phyloP scores from a whole-genome alignment of 2,329 filamentous ascomycete species.

The Neonectria sp. region DNA sequence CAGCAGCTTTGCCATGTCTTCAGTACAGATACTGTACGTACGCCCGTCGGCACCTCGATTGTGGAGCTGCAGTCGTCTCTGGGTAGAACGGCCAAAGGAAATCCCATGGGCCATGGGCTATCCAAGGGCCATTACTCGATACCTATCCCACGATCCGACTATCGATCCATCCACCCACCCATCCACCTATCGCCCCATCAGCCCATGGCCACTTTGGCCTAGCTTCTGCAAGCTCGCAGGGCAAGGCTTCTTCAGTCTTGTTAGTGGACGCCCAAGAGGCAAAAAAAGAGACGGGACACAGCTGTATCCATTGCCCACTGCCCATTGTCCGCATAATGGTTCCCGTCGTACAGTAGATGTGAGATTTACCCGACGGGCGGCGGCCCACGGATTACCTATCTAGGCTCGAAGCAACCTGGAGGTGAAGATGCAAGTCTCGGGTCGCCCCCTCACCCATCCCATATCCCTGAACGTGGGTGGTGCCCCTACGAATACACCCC shows the following conservation, averaged over 20 bases:
- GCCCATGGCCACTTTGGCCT: conserved; percentile 1
- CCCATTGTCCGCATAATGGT: too few species aligned
- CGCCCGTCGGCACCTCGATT: too few species aligned
- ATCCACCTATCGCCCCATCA: conserved; percentile 7
- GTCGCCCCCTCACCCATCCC: not conserved
- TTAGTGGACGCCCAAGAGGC: not conserved
- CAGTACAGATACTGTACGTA: too few species aligned
- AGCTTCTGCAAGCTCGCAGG: not conserved
- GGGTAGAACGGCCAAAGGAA: conserved; percentile 12
- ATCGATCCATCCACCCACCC: conserved; percentile 22
- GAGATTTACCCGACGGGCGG: too few species aligned
- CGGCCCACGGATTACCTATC: not conserved
- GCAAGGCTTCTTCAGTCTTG: not conserved
- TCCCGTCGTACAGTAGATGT: too few species aligned
- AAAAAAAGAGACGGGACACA: not conserved
- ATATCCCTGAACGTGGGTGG: not conserved
- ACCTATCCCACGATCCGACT: conserved; percentile 18
- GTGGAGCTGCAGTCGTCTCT: not conserved
- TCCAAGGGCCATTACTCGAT: conserved; percentile 15
- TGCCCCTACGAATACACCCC: not conserved
- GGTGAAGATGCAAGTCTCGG: not conserved
- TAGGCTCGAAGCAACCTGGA: not conserved
- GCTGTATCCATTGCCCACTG: not conserved
- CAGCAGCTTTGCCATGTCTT: too few species aligned
- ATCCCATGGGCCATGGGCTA: conserved; percentile 9